Conservation (phyloP, 768 basidiomycete genomes). For the Lentinula boryana region DNA sequence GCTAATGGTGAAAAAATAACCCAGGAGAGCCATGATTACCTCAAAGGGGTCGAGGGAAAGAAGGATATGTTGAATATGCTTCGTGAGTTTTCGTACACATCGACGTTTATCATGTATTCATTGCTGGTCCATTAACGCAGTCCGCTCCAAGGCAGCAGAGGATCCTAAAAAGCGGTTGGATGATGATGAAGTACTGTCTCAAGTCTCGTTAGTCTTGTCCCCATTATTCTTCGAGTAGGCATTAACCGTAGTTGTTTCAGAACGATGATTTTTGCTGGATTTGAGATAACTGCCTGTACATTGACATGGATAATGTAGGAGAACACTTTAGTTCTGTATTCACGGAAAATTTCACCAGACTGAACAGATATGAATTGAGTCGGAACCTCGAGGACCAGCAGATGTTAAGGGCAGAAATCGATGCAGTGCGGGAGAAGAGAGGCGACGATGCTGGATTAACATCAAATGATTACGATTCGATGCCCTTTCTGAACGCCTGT, state of each 20-base stretch:
- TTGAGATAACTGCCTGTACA: constrained; percentile 57
- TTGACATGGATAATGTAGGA: constrained; percentile 47
- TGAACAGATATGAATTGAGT: constrained; percentile 42
- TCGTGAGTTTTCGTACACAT: constrained; percentile 18
- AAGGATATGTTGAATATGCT: constrained; percentile 37
- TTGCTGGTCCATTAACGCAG: constrained; percentile 18
- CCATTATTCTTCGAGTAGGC: not conserved
- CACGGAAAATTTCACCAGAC: not conserved
- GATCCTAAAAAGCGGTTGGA: constrained; percentile 34
- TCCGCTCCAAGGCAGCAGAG: constrained; percentile 50
- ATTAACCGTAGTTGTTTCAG: constrained; percentile 8
- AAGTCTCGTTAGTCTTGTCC: constrained; percentile 26
- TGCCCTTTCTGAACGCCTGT: constrained; percentile 20
- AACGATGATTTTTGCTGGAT: constrained; percentile 43
- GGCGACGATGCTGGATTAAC: constrained; percentile 12
- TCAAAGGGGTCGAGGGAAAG: constrained; percentile 17
- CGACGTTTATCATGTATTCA: not conserved
- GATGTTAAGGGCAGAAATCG: constrained; percentile 55
- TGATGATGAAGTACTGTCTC: constrained; percentile 43
- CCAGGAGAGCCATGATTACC: constrained; percentile 16
- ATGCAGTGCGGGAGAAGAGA: constrained; percentile 12
- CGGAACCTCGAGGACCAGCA: constrained; percentile 52
- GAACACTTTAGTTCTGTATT: not conserved
- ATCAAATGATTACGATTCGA: constrained; percentile 23
- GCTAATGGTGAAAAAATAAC: constrained; percentile 9